These are phyloP conservation scores for Aegilops umbellulata DNA, from an alignment of 176 grass and related monocot species.

Conservation along the genomic window DNA sequence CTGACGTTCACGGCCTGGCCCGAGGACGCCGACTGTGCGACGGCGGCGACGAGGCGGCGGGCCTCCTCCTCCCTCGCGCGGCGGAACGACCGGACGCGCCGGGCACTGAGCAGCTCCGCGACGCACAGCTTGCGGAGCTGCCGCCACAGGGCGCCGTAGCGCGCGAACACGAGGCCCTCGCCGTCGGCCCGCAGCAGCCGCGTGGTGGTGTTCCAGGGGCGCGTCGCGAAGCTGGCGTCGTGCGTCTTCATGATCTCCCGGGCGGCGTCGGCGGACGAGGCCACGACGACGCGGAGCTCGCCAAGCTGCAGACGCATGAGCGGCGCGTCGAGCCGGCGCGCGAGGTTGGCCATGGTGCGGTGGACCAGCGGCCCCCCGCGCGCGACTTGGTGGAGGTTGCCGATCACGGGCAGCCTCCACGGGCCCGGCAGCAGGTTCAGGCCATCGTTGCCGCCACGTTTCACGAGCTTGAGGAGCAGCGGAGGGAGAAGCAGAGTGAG, in stretches of 20 bases:
- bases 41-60: background rate
- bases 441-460: background rate
- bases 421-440: background rate
- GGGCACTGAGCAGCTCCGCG: background rate
- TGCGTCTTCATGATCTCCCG: constrained; percentile 38
- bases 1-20: background rate
- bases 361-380: background rate
- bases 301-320: constrained; percentile 40
- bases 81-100: background rate
- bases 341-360: constrained; percentile 2
- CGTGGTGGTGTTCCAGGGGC: background rate
- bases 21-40: background rate
- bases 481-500: background rate
- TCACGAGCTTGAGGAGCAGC: background rate
- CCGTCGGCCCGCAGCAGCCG: background rate
- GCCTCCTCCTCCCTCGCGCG: constrained; percentile 8
- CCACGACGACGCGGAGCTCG: constrained; percentile 18
- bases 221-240: constrained; percentile 24
- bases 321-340: constrained; percentile 7
- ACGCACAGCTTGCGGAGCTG: constrained; percentile 15
- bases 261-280: constrained; percentile 30
- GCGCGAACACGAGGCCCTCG: background rate
- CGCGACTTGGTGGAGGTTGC: constrained; percentile 39
- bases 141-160: constrained; percentile 8
- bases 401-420: constrained; percentile 37